A percentile compares a stretch with the other conserved stretches of the same genome.
These are phyloP conservation scores for Pyrus hybrid DNA, from an alignment of 331 rosid species.

Conservation along the genomic window DNA sequence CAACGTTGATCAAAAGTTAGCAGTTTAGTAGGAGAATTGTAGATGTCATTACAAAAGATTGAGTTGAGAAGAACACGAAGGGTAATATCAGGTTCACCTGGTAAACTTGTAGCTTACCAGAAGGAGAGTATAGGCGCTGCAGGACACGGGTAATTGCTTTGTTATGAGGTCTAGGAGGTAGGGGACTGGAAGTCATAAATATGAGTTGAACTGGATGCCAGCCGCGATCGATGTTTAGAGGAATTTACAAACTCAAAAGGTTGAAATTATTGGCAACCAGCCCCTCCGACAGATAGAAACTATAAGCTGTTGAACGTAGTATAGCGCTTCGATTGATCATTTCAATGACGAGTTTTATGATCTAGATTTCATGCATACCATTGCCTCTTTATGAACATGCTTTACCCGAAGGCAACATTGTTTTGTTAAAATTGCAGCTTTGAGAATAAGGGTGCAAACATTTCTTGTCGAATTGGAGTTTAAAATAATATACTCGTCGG, in stretches of 20 bases:
- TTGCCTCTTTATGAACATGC: not conserved
- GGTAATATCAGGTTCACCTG: not conserved
- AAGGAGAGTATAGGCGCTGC: not conserved
- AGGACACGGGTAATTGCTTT: too few relatives aligned
- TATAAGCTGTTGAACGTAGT: not conserved
- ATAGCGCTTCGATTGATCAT: not conserved
- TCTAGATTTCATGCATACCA: not conserved
- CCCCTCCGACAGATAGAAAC: not conserved
- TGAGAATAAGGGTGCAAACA: not conserved
- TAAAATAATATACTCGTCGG: not conserved
- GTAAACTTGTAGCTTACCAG: not conserved
- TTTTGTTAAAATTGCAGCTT: not conserved
- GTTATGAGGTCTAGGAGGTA: not conserved
- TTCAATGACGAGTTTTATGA: not conserved
- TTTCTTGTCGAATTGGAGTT: not conserved
- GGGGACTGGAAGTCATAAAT: not conserved
- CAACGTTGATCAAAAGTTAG: not conserved
- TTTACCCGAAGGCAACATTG: not conserved
- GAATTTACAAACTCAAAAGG: not conserved
- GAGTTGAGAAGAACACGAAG: not conserved
- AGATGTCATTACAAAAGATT: not conserved
- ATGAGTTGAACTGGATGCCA: not conserved
- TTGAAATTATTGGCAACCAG: not conserved
- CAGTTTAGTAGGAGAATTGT: not conserved
- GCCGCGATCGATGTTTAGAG: not conserved